Evolutionary conservation across 768 basidiomycete species (phyloP).

Genomic region (Mycena chlorophos): DNA sequence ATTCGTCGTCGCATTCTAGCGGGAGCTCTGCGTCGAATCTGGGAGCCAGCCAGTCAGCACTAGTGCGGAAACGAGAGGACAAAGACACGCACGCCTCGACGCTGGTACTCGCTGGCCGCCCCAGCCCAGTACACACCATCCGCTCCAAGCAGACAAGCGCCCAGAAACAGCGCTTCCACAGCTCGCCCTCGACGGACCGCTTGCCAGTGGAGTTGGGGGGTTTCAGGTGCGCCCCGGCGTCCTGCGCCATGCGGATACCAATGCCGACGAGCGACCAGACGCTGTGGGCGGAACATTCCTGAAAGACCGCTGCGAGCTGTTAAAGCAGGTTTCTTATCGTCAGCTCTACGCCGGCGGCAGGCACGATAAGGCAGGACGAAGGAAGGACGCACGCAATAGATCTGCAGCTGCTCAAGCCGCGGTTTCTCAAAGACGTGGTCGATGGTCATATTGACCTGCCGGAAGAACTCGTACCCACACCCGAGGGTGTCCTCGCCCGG

Average conservation of each 20-base stretch:
- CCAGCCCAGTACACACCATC: constrained; percentile 37
- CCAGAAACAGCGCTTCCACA: constrained; percentile 50
- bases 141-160: constrained; percentile 29
- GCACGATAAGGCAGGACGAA: background rate
- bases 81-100: constrained; percentile 47
- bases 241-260: constrained; percentile 52
- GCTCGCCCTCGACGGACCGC: constrained; percentile 41
- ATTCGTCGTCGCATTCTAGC: constrained; percentile 44
- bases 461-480: background rate
- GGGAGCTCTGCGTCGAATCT: constrained; percentile 55
- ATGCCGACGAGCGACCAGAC: constrained; percentile 49
- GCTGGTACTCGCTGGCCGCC: constrained; percentile 51
- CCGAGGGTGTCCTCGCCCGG: constrained; percentile 12
- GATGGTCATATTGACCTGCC: background rate
- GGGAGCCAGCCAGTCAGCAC: constrained; percentile 22
- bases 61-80: background rate
- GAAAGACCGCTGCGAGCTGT: constrained; percentile 34
- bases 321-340: background rate
- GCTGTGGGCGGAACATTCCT: constrained; percentile 37
- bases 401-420: background rate
- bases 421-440: background rate
- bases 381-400: background rate
- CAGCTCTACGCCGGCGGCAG: background rate
- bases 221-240: constrained; percentile 29
- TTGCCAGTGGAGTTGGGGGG: constrained; percentile 13